Conservation (phyloP, 768 basidiomycete genomes). For the Termitomyces sp. region DNA sequence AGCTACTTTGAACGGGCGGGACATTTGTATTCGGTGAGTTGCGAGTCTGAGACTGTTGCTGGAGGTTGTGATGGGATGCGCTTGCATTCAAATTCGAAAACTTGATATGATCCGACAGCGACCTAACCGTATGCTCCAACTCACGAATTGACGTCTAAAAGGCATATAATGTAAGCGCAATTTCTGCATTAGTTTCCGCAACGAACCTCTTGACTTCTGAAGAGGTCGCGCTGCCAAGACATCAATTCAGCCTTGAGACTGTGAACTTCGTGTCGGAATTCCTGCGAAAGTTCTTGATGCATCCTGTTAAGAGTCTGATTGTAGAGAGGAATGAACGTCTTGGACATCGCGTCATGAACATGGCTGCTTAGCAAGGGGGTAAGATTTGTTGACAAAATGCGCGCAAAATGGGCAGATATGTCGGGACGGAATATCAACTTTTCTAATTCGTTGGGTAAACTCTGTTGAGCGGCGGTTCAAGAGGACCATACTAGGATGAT, state of each 20-base stretch:
- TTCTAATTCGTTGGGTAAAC: conserved; percentile 73
- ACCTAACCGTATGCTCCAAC: conserved; percentile 70
- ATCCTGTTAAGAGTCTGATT: conserved; percentile 67
- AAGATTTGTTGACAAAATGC: conserved; percentile 63
- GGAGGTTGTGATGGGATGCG: conserved; percentile 31
- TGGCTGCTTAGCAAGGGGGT: conserved; percentile 76
- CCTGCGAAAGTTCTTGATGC: conserved; percentile 76
- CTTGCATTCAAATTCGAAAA: conserved; percentile 57
- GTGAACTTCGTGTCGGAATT: conserved; percentile 70
- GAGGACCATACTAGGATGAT: neutral
- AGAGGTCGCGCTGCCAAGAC: conserved; percentile 74
- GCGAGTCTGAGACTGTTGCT: conserved; percentile 35
- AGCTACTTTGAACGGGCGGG: conserved; percentile 29
- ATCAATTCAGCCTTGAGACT: conserved; percentile 75
- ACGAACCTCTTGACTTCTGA: conserved; percentile 71
- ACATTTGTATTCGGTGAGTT: conserved; percentile 35
- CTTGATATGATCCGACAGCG: conserved; percentile 78
- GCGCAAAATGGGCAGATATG: conserved; percentile 71
- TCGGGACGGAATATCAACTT: conserved; percentile 72
- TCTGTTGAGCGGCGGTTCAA: conserved; percentile 34
- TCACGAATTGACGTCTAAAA: conserved; percentile 68
- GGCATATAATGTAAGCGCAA: conserved; percentile 5
- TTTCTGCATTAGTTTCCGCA: neutral
- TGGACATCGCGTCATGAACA: conserved; percentile 72
- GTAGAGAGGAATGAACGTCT: conserved; percentile 71